These are phyloP conservation scores for Capillidium heterosporum DNA, from an alignment of 371 early-diverging fungal genomes.

Conservation along the genomic window DNA sequence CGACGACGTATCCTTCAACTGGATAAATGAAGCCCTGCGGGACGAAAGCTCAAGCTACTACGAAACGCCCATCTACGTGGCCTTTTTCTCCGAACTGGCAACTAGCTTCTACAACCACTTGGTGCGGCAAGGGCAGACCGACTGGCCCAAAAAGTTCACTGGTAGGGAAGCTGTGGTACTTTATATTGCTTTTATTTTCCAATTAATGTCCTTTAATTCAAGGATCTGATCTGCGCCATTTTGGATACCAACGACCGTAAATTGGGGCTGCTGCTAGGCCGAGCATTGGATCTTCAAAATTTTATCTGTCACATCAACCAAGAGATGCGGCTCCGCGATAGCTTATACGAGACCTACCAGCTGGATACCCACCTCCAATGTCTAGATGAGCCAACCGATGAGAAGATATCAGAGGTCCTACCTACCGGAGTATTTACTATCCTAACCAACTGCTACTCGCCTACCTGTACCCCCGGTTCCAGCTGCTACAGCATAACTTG, in stretches of 20 bases:
- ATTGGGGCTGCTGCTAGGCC: conserved; percentile 61
- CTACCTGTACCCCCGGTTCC: conserved; percentile 60
- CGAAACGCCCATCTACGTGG: background rate
- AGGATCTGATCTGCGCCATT: conserved; percentile 49
- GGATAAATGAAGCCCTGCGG: background rate
- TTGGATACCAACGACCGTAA: conserved; percentile 72
- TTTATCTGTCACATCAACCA: conserved; percentile 80
- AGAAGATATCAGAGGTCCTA: background rate
- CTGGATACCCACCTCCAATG: conserved; percentile 25
- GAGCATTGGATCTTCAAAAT: conserved; percentile 68
- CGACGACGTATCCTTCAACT: background rate
- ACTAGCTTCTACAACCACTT: conserved; percentile 7
- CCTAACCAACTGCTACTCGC: conserved; percentile 77
- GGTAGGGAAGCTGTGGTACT: conserved; percentile 57
- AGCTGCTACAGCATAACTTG: conserved; percentile 74
- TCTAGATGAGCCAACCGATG: background rate
- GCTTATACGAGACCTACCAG: conserved; percentile 51
- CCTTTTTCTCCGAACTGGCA: conserved; percentile 2
- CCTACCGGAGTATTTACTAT: conserved; percentile 67
- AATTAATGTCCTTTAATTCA: conserved; percentile 20
- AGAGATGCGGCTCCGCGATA: conserved; percentile 62
- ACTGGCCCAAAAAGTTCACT: conserved; percentile 58
- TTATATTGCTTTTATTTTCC: background rate
- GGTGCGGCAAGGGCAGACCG: conserved; percentile 26
- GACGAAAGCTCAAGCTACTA: background rate